Percentiles rank a stretch among this genome's conserved stretches.
phyloP scores from a whole-genome alignment of 352 stramenopile genomes.

The Phytopythium aichiense region DNA sequence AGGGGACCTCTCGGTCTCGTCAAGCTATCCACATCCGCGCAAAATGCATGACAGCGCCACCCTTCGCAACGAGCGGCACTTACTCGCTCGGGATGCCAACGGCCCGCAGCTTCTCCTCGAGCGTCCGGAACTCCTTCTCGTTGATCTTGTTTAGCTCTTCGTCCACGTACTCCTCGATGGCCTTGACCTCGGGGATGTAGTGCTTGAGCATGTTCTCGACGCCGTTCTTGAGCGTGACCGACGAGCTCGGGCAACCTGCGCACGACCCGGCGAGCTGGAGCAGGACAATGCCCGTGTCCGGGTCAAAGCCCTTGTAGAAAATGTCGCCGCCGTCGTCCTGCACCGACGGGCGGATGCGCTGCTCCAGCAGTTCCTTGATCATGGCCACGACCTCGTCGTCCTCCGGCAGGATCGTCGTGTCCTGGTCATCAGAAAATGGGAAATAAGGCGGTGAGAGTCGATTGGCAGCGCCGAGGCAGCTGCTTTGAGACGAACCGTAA shows the following conservation, averaged over 20 bases:
- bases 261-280: constrained; percentile 95
- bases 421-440: constrained; percentile 20
- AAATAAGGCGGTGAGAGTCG: neutral
- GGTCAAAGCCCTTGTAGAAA: constrained; percentile 97
- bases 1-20: neutral
- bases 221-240: constrained; percentile 98
- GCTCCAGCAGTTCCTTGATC: constrained; percentile 99
- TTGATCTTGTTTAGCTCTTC: constrained; percentile 75
- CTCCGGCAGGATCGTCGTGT: constrained; percentile 94
- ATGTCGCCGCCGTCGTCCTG: constrained; percentile 99
- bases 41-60: neutral
- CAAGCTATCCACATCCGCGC: neutral
- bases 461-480: neutral
- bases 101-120: constrained; percentile 79
- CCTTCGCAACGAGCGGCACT: neutral
- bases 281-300: constrained; percentile 89
- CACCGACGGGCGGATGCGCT: constrained; percentile 97
- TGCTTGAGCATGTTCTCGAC: constrained; percentile 99
- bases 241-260: constrained; percentile 96
- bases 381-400: constrained; percentile 98
- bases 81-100: constrained; percentile 79
- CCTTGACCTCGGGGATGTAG: constrained; percentile 98
- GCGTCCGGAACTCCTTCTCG: constrained; percentile 76
- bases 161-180: constrained; percentile 78
- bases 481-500: constrained; percentile 38